Evolutionary conservation across 306 rosid species (phyloP).

Genomic region (Leucaena leucocephala): DNA sequence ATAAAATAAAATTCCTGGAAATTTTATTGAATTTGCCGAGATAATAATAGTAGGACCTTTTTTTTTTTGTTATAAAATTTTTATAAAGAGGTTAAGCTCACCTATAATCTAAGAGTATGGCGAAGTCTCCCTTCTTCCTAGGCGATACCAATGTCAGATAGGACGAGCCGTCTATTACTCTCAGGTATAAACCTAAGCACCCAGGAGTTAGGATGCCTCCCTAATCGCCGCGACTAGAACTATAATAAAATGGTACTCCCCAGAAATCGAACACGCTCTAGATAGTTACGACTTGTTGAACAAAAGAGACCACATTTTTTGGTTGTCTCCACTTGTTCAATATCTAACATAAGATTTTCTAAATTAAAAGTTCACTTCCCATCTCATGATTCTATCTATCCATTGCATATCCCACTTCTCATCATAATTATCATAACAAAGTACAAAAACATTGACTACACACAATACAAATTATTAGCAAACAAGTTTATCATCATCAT

Average conservation of each 20-base stretch:
- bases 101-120: too few relatives aligned
- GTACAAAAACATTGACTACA: constrained; percentile 27
- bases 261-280: too few relatives aligned
- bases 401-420: neutral
- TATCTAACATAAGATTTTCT: constrained; percentile 35
- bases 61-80: too few relatives aligned
- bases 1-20: neutral
- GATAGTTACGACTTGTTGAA: constrained; percentile 21
- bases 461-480: constrained; percentile 16
- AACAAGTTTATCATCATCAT: constrained; percentile 6
- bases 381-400: constrained; percentile 12
- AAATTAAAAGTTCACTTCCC: neutral
- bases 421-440: neutral
- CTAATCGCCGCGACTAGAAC: too few relatives aligned
- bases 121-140: too few relatives aligned
- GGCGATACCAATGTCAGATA: too few relatives aligned
- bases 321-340: constrained; percentile 46
- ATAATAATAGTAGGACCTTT: constrained; percentile 19
- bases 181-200: too few relatives aligned
- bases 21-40: constrained; percentile 30
- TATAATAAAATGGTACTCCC: too few relatives aligned
- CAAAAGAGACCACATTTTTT: constrained; percentile 42
- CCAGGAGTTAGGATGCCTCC: too few relatives aligned
- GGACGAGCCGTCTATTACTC: too few relatives aligned
- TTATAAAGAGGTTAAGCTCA: too few relatives aligned